Conservation (phyloP, 495 filamentous ascomycete genomes). For the Pseudoneurospora amorphoporcata region DNA sequence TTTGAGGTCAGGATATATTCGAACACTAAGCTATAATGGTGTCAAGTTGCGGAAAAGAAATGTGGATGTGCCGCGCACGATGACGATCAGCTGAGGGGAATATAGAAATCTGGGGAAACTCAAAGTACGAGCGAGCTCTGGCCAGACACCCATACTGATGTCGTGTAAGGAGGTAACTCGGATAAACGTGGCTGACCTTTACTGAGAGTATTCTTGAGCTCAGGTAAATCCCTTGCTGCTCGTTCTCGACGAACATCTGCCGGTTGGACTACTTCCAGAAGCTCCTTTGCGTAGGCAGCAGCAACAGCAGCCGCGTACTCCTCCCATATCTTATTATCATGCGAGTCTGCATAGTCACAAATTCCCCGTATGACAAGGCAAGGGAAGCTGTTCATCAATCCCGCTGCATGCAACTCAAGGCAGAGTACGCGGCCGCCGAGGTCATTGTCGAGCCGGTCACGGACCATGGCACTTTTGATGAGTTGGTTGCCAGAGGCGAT, state of each 20-base stretch:
- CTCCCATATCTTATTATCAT: neutral
- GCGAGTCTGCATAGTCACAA: neutral
- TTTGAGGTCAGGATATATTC: too few species aligned
- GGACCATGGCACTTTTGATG: conserved; percentile 3
- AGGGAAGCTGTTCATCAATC: neutral
- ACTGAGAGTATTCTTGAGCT: neutral
- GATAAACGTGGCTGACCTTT: too few species aligned
- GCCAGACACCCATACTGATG: too few species aligned
- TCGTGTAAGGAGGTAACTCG: too few species aligned
- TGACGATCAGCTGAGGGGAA: too few species aligned
- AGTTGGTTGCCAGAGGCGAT: conserved; percentile 20
- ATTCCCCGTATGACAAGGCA: neutral
- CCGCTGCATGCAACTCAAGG: neutral
- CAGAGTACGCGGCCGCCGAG: neutral
- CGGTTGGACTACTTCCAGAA: neutral
- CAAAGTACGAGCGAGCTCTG: too few species aligned
- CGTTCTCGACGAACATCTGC: neutral
- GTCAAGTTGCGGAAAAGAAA: too few species aligned
- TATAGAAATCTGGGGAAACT: too few species aligned
- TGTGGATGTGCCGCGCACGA: too few species aligned
- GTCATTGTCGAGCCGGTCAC: conserved; percentile 4
- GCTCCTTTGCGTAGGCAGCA: conserved; percentile 14
- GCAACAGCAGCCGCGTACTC: conserved; percentile 12
- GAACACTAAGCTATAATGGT: too few species aligned
- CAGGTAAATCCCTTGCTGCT: neutral